These are phyloP conservation scores for Spencermartinsiella ligniputridi DNA, from an alignment of 1,139 yeast genomes.

Conservation along the genomic window DNA sequence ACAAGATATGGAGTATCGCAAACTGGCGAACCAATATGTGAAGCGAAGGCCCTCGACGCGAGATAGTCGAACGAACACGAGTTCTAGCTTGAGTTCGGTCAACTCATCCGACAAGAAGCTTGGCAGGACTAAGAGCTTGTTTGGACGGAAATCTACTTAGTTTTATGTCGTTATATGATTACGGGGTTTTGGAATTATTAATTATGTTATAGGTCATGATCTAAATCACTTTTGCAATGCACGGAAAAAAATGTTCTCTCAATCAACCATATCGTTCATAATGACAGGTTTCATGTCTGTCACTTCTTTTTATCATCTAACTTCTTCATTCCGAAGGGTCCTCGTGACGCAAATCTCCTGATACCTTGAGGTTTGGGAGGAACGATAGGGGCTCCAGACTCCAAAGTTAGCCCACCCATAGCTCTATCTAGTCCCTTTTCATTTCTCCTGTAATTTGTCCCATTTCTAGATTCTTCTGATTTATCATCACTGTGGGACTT, in stretches of 20 bases:
- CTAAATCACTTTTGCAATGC: no score
- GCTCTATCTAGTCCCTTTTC: conserved; percentile 1
- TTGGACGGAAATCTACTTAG: not conserved
- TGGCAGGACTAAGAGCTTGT: not conserved
- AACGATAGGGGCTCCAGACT: not conserved
- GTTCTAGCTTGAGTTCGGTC: conserved; percentile 1
- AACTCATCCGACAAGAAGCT: not conserved
- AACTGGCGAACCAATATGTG: conserved; percentile 29
- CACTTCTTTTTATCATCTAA: conserved; percentile 11
- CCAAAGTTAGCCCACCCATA: not conserved
- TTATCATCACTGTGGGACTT: conserved; percentile 4
- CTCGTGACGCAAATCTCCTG: conserved; percentile 8
- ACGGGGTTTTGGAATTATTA: not conserved
- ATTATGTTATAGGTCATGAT: no score
- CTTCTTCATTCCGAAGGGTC: conserved; percentile 15
- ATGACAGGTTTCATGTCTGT: no score
- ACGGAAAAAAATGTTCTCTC: no score
- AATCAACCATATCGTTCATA: no score
- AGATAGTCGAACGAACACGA: conserved; percentile 6
- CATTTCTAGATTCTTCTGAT: not conserved
- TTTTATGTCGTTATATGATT: not conserved
- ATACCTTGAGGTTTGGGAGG: conserved; percentile 2
- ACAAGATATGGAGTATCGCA: conserved; percentile 28
- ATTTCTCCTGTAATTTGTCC: not conserved
- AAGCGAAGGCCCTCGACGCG: conserved; percentile 19